Percentiles rank a stretch among this genome's conserved stretches.
Conservation (phyloP, 1,284 basidiomycete genomes). For the Sanguinoderma infundibulare region DNA sequence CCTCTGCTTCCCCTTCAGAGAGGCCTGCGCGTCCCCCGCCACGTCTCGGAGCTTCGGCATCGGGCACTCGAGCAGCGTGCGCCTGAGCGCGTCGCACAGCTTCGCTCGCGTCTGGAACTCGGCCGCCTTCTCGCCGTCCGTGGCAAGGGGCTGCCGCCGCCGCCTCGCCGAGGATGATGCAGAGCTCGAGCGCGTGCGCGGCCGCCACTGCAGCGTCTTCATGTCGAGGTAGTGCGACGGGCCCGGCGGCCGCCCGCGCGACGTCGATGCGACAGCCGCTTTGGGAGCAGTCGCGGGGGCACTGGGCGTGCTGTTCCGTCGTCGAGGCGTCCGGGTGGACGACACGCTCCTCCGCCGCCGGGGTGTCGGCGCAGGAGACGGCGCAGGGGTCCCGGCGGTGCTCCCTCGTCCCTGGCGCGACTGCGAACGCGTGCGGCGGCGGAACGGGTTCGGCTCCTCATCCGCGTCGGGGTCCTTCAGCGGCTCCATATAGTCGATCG, state of each 20-base stretch:
- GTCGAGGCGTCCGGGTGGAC: background rate
- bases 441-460: background rate
- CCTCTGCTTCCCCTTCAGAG: background rate
- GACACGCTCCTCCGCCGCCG: background rate
- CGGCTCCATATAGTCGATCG: conserved; percentile 18
- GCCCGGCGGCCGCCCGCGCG: background rate
- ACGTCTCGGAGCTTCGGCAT: background rate
- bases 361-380: background rate
- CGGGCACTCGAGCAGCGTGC: background rate
- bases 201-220: conserved; percentile 16
- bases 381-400: background rate
- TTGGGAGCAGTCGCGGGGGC: background rate
- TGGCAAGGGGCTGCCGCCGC: background rate
- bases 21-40: background rate
- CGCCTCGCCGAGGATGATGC: conserved; percentile 4
- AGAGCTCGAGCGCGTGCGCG: conserved; percentile 7
- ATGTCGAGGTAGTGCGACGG: conserved; percentile 20
- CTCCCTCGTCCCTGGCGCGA: background rate
- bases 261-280: background rate
- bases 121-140: background rate
- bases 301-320: background rate
- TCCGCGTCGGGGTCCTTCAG: conserved; percentile 17
- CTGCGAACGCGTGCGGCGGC: background rate
- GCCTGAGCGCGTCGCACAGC: conserved; percentile 12
- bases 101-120: conserved; percentile 17